Conservation (phyloP, 2,329 filamentous ascomycete species). For the Fusarium coicis region DNA sequence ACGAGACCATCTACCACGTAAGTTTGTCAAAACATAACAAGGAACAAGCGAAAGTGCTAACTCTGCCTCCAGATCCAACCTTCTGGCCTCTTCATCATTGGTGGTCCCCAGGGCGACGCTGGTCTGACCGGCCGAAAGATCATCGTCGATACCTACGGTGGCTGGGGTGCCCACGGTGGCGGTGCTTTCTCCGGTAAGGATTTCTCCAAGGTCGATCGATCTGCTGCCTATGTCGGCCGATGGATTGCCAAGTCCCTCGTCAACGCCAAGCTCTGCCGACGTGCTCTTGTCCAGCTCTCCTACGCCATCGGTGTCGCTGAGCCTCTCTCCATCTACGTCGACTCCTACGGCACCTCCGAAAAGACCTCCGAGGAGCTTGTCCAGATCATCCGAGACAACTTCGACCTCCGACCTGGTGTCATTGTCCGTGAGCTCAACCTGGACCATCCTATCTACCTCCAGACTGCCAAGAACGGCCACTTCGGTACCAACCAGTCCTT, state of each 20-base stretch:
- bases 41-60: constrained; percentile 10
- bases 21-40: constrained; percentile 49
- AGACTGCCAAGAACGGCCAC: constrained; percentile 99
- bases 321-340: constrained; percentile 97
- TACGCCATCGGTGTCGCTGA: constrained; percentile 99
- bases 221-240: constrained; percentile 94
- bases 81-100: constrained; percentile 98
- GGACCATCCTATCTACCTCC: constrained; percentile 95
- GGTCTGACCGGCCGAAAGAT: constrained; percentile 99
- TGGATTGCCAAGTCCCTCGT: constrained; percentile 99
- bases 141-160: constrained; percentile 99
- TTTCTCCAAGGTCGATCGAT: constrained; percentile 99
- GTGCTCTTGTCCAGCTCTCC: constrained; percentile 95
- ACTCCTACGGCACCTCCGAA: constrained; percentile 93
- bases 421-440: constrained; percentile 98
- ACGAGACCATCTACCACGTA: constrained; percentile 95
- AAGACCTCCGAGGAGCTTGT: constrained; percentile 94
- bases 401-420: constrained; percentile 97
- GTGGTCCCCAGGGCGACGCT: constrained; percentile 98
- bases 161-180: constrained; percentile 99
- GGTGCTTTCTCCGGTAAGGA: constrained; percentile 99
- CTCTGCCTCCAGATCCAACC: constrained; percentile 78
- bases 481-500: constrained; percentile 97
- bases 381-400: constrained; percentile 93
- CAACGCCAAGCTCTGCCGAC: constrained; percentile 86